Percentiles rank a stretch among this genome's conserved stretches.
These are phyloP conservation scores for Pythium apleroticum DNA, from an alignment of 352 stramenopile genomes.

Conservation along the genomic window DNA sequence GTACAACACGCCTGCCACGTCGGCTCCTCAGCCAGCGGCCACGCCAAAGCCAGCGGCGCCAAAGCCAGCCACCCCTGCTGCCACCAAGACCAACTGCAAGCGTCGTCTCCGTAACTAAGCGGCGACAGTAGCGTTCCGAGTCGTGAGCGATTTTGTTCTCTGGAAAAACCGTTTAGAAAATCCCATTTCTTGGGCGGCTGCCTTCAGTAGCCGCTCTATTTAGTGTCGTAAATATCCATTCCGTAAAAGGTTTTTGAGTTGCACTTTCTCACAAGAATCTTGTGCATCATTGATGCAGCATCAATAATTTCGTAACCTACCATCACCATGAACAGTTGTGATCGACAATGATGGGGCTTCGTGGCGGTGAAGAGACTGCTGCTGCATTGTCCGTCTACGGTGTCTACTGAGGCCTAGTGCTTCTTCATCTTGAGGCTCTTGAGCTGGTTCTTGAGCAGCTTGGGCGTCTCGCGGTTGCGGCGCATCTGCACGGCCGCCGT, in stretches of 20 bases:
- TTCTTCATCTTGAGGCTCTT: constrained; percentile 71
- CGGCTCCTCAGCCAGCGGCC: neutral
- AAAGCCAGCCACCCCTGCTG: constrained; percentile 1
- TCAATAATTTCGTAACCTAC: no score
- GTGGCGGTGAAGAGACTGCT: neutral
- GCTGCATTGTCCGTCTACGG: neutral
- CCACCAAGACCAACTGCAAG: constrained; percentile 12
- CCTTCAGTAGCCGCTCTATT: constrained; percentile 6
- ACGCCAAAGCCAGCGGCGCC: neutral
- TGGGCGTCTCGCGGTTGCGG: constrained; percentile 64
- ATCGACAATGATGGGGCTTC: no score
- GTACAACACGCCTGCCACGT: neutral
- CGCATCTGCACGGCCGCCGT: constrained; percentile 15
- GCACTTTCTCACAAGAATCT: neutral
- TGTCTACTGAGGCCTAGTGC: constrained; percentile 26
- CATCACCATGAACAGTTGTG: no score
- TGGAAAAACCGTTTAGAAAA: neutral
- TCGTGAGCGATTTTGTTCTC: neutral
- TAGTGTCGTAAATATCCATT: constrained; percentile 10
- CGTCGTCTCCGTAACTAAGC: constrained; percentile 18
- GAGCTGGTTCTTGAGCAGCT: constrained; percentile 71
- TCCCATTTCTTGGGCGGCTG: neutral
- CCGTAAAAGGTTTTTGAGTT: neutral
- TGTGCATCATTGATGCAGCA: neutral
- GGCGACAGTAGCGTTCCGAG: neutral